Percentiles rank a stretch among this genome's conserved stretches.
phyloP scores from a whole-genome alignment of 805 yeast genomes.

The Pichia heedii region DNA sequence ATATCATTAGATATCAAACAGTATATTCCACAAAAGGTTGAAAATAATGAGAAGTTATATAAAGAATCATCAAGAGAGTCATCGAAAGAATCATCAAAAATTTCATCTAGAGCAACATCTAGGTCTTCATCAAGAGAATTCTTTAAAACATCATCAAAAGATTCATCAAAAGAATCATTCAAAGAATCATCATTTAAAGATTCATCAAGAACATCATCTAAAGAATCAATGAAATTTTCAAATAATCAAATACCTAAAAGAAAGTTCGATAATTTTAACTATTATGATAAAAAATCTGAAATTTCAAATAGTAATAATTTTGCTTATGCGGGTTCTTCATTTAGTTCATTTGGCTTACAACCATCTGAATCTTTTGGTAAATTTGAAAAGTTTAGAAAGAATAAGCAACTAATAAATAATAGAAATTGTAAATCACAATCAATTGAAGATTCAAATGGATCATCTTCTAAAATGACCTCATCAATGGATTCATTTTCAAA shows the following conservation, averaged over 20 bases:
- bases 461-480: neutral
- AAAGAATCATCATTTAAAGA: no score
- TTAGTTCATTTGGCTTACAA: slow-evolving; percentile 8
- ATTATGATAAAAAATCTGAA: neutral
- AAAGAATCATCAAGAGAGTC: no score
- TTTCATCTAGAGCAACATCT: no score
- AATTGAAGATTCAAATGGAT: neutral
- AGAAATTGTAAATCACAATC: slow-evolving; percentile 1
- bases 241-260: neutral
- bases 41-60: no score
- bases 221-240: no score
- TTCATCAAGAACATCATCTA: neutral
- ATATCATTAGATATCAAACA: neutral
- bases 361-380: slow-evolving; percentile 9
- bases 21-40: no score
- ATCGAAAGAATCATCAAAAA: no score
- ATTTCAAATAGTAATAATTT: neutral
- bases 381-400: slow-evolving; percentile 6
- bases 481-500: neutral
- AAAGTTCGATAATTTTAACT: neutral
- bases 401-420: slow-evolving; percentile 1
- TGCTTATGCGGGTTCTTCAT: slow-evolving; percentile 13
- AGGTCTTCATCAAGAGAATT: no score
- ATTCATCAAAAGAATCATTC: no score
- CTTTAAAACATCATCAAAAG: no score